Evolutionary conservation across 352 stramenopile species (phyloP), one percentile per base, ranked within the genome.

Genomic region (Globisporangium acanthophoron): DNA sequence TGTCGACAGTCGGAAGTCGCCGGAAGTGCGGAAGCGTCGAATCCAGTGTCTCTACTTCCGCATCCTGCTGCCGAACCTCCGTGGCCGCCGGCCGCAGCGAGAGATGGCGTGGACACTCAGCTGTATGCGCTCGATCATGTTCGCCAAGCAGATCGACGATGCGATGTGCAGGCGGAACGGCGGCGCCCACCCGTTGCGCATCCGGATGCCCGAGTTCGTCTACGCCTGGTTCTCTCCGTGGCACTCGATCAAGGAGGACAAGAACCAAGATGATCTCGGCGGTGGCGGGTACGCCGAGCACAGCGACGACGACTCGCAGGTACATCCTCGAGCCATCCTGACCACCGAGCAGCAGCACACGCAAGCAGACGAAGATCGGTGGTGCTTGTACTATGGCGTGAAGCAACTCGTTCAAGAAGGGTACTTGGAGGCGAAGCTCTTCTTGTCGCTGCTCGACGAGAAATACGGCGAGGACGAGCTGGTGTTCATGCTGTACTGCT

Each of bases 311-410:
- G 35, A 9, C 2, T 51, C 52, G 7, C 5, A 37, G 0, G 15
- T 31, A 3, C 40, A 35, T 5, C 31, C 33, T 9, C 43, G 18
- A 37, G 62, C 55, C 37, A 66, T n/a, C 11, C 7, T 66, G 7
- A 54, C 47, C 1, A 49, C 63, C 0, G 74, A 88, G 31, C 69
- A 77, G n/a, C 58, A 55, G 1, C 77, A 81, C 27, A 64, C 73
- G 18, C 69, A 89, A 54, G 85, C 89, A 0, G 88, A 97, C 52
- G 89, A 97, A 63, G 81, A 95, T 43, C 76, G 92, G 0, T 98
- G 93, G 93, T 94, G 86, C 35, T 56, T 98, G 24, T 98, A 98
- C 64, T 98, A 97, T 54, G 92, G 92, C 0, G 83, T 95, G 33
- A 96, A 96, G 55, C 64, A 73, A 0, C 61, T 93, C 2, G 76